Conservation (phyloP, 1,139 yeast genomes). For the Keqinozyma sinolaborantium region DNA sequence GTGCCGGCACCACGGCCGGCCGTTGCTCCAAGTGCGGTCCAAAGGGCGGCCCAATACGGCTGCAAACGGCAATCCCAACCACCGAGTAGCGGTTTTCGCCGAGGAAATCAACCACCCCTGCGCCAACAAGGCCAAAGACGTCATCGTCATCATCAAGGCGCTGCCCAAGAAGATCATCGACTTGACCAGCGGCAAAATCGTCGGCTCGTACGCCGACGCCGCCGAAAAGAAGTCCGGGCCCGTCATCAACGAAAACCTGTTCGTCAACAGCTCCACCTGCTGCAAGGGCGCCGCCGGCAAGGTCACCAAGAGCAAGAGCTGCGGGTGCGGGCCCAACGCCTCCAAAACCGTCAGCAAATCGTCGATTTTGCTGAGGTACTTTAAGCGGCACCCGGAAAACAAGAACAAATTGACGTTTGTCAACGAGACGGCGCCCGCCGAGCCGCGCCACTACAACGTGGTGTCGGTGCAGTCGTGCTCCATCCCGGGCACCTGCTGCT, state of each 20-base stretch:
- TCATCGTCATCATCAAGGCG: conserved; percentile 44
- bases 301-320: conserved; percentile 17
- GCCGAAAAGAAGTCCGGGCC: conserved; percentile 19
- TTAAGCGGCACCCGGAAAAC: conserved; percentile 19
- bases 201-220: conserved; percentile 36
- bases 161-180: conserved; percentile 51
- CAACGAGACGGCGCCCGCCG: conserved; percentile 12
- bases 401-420: conserved; percentile 11
- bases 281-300: conserved; percentile 21
- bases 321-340: conserved; percentile 25
- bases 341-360: conserved; percentile 28
- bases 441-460: conserved; percentile 17
- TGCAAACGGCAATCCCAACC: conserved; percentile 45
- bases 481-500: conserved; percentile 48
- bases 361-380: conserved; percentile 33
- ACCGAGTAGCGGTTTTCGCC: conserved; percentile 58
- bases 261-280: conserved; percentile 32
- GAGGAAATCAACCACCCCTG: conserved; percentile 25
- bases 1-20: conserved; percentile 78
- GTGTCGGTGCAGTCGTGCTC: conserved; percentile 38
- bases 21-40: conserved; percentile 80
- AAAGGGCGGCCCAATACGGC: conserved; percentile 75
- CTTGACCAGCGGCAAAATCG: conserved; percentile 40
- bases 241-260: conserved; percentile 28
- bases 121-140: conserved; percentile 9